Evolutionary conservation across 2,329 filamentous ascomycete species (phyloP), one percentile per base, ranked within the genome.

Genomic region (Stagonosporopsis rhizophila): DNA sequence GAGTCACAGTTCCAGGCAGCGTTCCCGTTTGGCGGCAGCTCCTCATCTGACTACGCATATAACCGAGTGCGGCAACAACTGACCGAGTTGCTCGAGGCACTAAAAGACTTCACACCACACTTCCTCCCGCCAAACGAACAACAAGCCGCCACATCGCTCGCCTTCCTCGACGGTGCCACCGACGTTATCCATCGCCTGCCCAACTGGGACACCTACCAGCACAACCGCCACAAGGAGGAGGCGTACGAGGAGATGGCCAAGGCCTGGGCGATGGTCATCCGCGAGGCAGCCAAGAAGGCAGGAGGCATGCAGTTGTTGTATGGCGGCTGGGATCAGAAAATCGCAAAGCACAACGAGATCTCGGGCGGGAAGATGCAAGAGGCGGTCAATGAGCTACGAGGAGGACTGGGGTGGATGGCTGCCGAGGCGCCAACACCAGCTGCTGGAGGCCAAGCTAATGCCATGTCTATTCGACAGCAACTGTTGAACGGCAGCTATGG

Each of bases 221-320:
- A 97, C 78, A 93, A 93, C 64, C 85, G 96, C 67, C 91, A 96
- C 80, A 97, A 97, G 77, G 89, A 96, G 64, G 92, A 92, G 61
- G 93, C 94, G 6, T 99, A 99, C 72, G 94, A 99, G 69, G 95
- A 98, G 73, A 93, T 99, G 61, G 89, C 91, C 23, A 92, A 89
- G 70, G 95, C 95, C 1, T 99, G 95, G 95, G 88, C 91, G 15
- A 77, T 96, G 64, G 94, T 96, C 45, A 90, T 99, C 65, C 89
- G 88, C 59, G 95, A 99, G 76, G 92, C 92, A 2, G 88, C 90
- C 20, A 98, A 98, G 80, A 86, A 90, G 65, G 94, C 92, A 11
- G 93, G 92, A 25, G 95, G 95, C 30, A 95, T 98, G 68, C 87
- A 59, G 63, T 73, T 99, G 62, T 91, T 96, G 69, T 91, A 92